A percentile compares a stretch with the other conserved stretches of the same genome.
phyloP scores from a whole-genome alignment of 805 yeast species.

The Metschnikowia corniflorae region DNA sequence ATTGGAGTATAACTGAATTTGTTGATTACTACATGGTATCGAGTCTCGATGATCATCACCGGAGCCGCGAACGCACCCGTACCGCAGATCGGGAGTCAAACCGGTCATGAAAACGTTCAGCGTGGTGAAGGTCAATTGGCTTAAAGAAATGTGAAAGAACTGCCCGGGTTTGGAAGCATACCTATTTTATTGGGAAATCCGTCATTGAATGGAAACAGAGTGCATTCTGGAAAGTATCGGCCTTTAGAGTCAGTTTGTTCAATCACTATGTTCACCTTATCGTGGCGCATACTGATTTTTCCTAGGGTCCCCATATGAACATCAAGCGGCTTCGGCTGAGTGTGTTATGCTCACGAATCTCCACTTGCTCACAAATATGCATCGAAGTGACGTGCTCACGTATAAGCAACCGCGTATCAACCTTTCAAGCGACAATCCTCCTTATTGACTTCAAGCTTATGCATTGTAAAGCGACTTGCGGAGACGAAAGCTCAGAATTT shows the following conservation, averaged over 20 bases:
- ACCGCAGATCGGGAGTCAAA: no score
- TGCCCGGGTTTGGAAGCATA: no score
- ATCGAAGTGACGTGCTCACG: slow-evolving; percentile 27
- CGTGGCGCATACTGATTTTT: no score
- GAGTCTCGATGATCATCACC: background rate
- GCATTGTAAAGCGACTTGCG: slow-evolving; percentile 18
- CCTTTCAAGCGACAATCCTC: slow-evolving; percentile 10
- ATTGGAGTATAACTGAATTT: no score
- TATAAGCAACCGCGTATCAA: slow-evolving; percentile 6
- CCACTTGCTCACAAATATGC: slow-evolving; percentile 26
- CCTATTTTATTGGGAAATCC: no score
- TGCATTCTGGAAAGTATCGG: background rate
- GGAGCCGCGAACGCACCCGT: background rate
- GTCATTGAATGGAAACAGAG: no score
- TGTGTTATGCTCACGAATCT: slow-evolving; percentile 35
- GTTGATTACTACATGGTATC: no score
- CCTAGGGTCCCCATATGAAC: slow-evolving; percentile 51
- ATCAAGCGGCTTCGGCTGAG: slow-evolving; percentile 34
- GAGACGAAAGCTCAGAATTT: slow-evolving; percentile 28
- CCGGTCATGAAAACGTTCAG: no score
- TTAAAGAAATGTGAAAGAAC: no score
- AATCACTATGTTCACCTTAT: no score
- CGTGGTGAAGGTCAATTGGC: no score
- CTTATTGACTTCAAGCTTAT: slow-evolving; percentile 19
- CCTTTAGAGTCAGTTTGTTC: no score